Evolutionary conservation across 805 yeast genomes (phyloP).

Genomic region (Alloascoidea hylecoeti): DNA sequence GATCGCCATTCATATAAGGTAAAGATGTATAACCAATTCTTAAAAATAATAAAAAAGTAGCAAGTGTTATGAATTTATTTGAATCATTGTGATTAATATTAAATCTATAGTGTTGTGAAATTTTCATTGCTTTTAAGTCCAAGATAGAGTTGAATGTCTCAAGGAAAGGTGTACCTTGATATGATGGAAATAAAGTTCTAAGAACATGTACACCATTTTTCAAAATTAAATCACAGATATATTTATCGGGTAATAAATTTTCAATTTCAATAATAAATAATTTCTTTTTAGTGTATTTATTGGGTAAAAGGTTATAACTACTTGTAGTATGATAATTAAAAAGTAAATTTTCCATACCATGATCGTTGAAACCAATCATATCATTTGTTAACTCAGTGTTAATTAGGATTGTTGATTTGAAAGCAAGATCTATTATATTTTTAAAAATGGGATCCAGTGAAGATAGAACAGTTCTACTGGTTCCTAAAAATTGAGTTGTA

Average conservation of each 20-base stretch:
- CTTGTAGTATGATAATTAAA: neutral
- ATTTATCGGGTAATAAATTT: neutral
- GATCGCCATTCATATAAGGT: neutral
- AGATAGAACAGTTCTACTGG: slow-evolving; percentile 25
- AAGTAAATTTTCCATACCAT: too few relatives aligned
- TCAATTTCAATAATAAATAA: neutral
- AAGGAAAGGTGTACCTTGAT: neutral
- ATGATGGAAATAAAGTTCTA: neutral
- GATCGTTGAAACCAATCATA: too few relatives aligned
- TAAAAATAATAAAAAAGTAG: neutral
- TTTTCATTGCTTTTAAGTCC: neutral
- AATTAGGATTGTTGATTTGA: neutral
- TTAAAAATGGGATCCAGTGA: slow-evolving; percentile 23
- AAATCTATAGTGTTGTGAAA: neutral
- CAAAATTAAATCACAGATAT: neutral
- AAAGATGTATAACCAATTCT: neutral
- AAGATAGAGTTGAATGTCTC: neutral
- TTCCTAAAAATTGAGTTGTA: slow-evolving; percentile 26
- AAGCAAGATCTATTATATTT: neutral
- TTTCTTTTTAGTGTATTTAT: neutral
- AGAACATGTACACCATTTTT: neutral
- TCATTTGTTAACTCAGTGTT: slow-evolving; percentile 1
- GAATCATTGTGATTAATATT: too few relatives aligned
- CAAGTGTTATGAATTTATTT: neutral
- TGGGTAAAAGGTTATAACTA: too few relatives aligned